Conservation (phyloP, 1,284 basidiomycete species). For the Marasmius sp. region DNA sequence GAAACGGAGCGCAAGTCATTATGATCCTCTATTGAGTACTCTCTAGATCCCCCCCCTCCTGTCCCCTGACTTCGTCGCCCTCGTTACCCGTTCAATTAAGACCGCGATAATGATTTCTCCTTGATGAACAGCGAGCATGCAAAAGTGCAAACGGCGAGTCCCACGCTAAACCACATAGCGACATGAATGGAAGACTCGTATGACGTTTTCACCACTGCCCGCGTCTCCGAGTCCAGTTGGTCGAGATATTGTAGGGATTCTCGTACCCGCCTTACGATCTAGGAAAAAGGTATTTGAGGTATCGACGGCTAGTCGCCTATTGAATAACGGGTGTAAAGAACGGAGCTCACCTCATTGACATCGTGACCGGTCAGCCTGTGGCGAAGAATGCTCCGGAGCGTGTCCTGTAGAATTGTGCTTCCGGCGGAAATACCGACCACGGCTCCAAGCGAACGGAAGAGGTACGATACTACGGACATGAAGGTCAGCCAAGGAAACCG, state of each 20-base stretch:
- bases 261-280: neutral
- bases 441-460: conserved; percentile 61
- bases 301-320: conserved; percentile 24
- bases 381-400: conserved; percentile 43
- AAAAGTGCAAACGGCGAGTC: neutral
- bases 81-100: neutral
- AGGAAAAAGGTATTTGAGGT: neutral
- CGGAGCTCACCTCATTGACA: neutral
- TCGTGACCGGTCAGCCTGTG: conserved; percentile 26
- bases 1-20: no score
- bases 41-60: no score
- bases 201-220: neutral
- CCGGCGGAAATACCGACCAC: conserved; percentile 56
- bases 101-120: neutral
- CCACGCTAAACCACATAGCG: neutral
- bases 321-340: conserved; percentile 21
- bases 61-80: no score
- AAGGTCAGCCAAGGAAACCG: neutral
- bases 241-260: neutral
- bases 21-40: no score
- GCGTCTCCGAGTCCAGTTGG: neutral
- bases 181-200: neutral
- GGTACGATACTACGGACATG: conserved; percentile 48
- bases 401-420: conserved; percentile 52
- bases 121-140: neutral